Evolutionary conservation across 345 rosid genomes (phyloP).

Genomic region (Dipteronia sinensis): DNA sequence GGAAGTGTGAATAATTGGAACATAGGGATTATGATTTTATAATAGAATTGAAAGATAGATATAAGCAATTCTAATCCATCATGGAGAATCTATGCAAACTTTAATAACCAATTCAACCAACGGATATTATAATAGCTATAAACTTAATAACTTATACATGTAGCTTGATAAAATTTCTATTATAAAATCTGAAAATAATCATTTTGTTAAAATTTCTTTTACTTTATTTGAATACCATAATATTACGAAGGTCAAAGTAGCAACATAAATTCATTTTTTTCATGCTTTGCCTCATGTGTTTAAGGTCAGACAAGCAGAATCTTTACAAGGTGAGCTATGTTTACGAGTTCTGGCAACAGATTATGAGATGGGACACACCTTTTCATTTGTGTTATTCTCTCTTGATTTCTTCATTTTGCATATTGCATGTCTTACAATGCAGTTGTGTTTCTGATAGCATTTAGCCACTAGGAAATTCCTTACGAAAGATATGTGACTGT

Average conservation of each 20-base stretch:
- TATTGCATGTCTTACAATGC: too few relatives aligned
- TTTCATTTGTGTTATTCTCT: too few relatives aligned
- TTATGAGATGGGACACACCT: too few relatives aligned
- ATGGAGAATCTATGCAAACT: neutral
- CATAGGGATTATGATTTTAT: constrained; percentile 5
- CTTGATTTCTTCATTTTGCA: too few relatives aligned
- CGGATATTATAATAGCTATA: neutral
- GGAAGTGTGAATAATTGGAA: constrained; percentile 4
- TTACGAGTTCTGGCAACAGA: neutral
- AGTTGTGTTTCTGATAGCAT: too few relatives aligned
- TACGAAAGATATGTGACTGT: too few relatives aligned
- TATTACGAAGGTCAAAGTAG: neutral
- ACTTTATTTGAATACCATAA: neutral
- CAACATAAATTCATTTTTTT: neutral
- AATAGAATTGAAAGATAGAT: constrained; percentile 10
- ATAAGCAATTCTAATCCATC: neutral
- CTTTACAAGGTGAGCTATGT: neutral
- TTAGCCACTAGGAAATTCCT: too few relatives aligned
- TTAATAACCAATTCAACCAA: neutral
- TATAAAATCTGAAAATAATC: too few relatives aligned
- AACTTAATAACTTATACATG: neutral
- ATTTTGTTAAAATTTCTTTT: too few relatives aligned
- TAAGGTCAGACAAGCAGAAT: neutral
- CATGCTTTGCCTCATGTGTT: neutral
- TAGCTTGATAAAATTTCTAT: neutral